A percentile compares a stretch with the other conserved stretches of the same genome.
These are phyloP conservation scores for Eurotiales sp. DNA, from an alignment of 2,329 filamentous ascomycete species.

Conservation along the genomic window DNA sequence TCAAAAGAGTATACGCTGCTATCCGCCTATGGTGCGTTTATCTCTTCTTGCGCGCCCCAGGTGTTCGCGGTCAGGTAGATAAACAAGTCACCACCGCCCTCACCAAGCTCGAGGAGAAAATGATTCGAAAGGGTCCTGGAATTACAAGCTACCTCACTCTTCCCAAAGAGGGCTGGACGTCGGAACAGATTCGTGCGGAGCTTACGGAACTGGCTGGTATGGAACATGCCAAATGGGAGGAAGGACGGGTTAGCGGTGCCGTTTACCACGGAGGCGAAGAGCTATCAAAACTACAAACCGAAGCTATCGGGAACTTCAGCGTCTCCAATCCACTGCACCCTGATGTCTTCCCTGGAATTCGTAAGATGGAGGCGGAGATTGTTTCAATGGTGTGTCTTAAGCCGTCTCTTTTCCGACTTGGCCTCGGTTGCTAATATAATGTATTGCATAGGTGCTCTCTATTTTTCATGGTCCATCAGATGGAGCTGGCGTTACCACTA, in stretches of 20 bases:
- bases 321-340: conserved; percentile 96
- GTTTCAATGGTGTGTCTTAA: conserved; percentile 82
- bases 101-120: conserved; percentile 75
- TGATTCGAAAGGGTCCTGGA: conserved; percentile 69
- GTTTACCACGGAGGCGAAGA: conserved; percentile 92
- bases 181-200: conserved; percentile 75
- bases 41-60: conserved; percentile 79
- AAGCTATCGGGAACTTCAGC: conserved; percentile 90
- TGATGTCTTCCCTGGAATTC: conserved; percentile 93
- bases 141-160: conserved; percentile 70
- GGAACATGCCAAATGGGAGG: conserved; percentile 96
- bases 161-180: conserved; percentile 77
- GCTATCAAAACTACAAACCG: conserved; percentile 77
- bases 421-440: not conserved
- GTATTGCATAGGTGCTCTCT: conserved; percentile 54
- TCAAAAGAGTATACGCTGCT: conserved; percentile 69
- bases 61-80: conserved; percentile 80
- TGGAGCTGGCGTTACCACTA: conserved; percentile 83
- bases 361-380: conserved; percentile 99
- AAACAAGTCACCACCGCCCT: conserved; percentile 78
- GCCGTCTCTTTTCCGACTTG: too few species aligned
- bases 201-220: conserved; percentile 73
- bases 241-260: conserved; percentile 87
- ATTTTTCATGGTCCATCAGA: conserved; percentile 87
- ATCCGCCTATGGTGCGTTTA: conserved; percentile 73